Base-by-base conservation (phyloP, 495 filamentous ascomycete genomes). In the Daldinia loculata region DNA sequence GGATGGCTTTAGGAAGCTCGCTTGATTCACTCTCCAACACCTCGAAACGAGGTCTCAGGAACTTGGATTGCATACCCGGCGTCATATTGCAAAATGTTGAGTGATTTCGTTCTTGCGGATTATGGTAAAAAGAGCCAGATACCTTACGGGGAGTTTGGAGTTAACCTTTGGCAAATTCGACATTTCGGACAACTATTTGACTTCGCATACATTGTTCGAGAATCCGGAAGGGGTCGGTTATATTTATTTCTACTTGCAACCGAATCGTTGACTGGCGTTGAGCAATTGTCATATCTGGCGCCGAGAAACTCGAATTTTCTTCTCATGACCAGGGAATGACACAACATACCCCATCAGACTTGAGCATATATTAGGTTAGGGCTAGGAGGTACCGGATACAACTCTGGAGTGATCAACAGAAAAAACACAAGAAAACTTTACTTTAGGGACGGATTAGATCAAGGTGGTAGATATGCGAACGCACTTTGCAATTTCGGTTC, bases 1-100 rank as follows among this genome's bases (percentile, higher is more conserved):
- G 34, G 95, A 99, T 63, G 90, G 89, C 45, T 92, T 97, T 72
- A 86, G 92, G 61, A 89, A 86, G 56, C 77, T 87, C 32, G 75
- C 70, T 19, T 85, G 74, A 78, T 69, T 56, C 2, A 5, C 41
- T 19, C 14, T n/a, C 29, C 4, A 45, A 50, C n/a, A 50, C 50
- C 38, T 7, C 38, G 15, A 19, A 27, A 36, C 3, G 17, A 45
- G 24, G 14, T 45, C 26, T 48, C 14, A 22, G 19, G 29, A 41
- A 45, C 22, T 36, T 24, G 39, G 22, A 52, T 64, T 67, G 53
- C 64, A 61, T 68, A 62, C 30, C 22, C 56, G 63, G 62, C 63
- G 63, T 66, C 38, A 66, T 62, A 58, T 53, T 61, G 17, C 56
- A 19, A 63, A 61, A 61, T 55, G n/a, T 51, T 55, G 8, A 56